phyloP scores from a whole-genome alignment of 192 early-diverging fungal genomes.

The Rhizophagus sp. region DNA sequence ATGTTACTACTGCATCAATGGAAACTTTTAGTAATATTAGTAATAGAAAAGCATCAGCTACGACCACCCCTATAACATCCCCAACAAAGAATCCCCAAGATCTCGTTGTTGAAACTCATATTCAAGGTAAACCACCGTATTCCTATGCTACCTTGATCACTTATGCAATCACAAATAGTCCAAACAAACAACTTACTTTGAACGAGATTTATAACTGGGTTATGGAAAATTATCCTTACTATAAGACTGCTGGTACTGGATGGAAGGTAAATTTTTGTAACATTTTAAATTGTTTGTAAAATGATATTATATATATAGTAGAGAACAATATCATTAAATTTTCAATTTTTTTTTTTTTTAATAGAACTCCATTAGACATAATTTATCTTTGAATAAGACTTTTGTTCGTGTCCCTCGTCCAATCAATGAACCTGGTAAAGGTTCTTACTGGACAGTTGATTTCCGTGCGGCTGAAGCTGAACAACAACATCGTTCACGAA shows the following conservation, averaged over 20 bases:
- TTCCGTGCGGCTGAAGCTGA: slow-evolving; percentile 28
- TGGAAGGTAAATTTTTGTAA: slow-evolving; percentile 69
- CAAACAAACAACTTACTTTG: slow-evolving; percentile 72
- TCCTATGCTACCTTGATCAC: slow-evolving; percentile 84
- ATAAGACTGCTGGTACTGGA: slow-evolving; percentile 67
- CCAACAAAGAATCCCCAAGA: slow-evolving; percentile 32
- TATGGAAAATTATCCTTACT: slow-evolving; percentile 77
- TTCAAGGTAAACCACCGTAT: slow-evolving; percentile 67
- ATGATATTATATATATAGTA: no score
- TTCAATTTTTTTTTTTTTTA: slow-evolving; percentile 21
- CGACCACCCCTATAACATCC: slow-evolving; percentile 13
- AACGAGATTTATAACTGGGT: slow-evolving; percentile 86
- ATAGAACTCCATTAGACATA: slow-evolving; percentile 86
- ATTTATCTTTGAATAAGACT: slow-evolving; percentile 78
- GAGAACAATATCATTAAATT: no score
- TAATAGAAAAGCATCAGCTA: background rate
- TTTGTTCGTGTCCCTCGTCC: slow-evolving; percentile 78
- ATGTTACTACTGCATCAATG: slow-evolving; percentile 1
- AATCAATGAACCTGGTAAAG: slow-evolving; percentile 85
- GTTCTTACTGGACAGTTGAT: slow-evolving; percentile 82
- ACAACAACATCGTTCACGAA: slow-evolving; percentile 33
- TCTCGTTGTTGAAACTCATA: slow-evolving; percentile 25
- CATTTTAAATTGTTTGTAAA: no score
- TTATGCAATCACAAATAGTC: slow-evolving; percentile 72
- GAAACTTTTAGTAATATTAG: background rate